These are phyloP conservation scores for Geotrichum carabidarum DNA, from an alignment of 1,139 yeast genomes.

Conservation along the genomic window DNA sequence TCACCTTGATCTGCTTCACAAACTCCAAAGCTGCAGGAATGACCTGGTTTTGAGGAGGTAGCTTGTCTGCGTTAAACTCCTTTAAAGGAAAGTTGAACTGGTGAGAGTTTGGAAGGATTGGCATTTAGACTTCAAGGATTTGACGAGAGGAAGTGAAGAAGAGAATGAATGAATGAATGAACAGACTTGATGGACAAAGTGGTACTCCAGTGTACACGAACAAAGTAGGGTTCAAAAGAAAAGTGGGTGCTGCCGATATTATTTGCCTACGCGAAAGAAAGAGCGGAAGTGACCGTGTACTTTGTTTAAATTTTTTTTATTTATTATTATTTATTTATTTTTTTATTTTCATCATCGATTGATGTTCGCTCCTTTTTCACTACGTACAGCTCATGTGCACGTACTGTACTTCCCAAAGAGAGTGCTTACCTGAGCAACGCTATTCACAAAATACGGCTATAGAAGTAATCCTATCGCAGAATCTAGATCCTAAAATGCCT, in stretches of 20 bases:
- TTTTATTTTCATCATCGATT: background rate
- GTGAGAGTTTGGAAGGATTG: conserved; percentile 10
- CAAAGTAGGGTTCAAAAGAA: too few relatives aligned
- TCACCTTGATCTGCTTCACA: conserved; percentile 21
- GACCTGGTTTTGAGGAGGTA: conserved; percentile 29
- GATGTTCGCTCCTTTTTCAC: too few relatives aligned
- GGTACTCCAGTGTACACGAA: too few relatives aligned
- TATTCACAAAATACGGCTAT: too few relatives aligned
- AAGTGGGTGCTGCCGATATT: too few relatives aligned
- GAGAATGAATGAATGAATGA: too few relatives aligned
- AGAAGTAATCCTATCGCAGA: too few relatives aligned
- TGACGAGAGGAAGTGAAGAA: background rate
- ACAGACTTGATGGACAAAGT: too few relatives aligned
- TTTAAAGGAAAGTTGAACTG: conserved; percentile 25
- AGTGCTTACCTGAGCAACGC: too few relatives aligned
- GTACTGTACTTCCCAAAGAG: too few relatives aligned
- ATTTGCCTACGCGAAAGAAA: background rate
- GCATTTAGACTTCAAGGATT: background rate
- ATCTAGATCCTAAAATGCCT: too few relatives aligned
- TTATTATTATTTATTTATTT: background rate
- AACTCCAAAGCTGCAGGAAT: conserved; percentile 27
- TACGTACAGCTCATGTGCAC: too few relatives aligned
- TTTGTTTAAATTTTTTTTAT: background rate
- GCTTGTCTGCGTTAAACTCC: conserved; percentile 25
- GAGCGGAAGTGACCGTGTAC: background rate